Base-by-base conservation (phyloP, 169 alveolate genomes). In the Cryptosporidium andersoni region DNA sequence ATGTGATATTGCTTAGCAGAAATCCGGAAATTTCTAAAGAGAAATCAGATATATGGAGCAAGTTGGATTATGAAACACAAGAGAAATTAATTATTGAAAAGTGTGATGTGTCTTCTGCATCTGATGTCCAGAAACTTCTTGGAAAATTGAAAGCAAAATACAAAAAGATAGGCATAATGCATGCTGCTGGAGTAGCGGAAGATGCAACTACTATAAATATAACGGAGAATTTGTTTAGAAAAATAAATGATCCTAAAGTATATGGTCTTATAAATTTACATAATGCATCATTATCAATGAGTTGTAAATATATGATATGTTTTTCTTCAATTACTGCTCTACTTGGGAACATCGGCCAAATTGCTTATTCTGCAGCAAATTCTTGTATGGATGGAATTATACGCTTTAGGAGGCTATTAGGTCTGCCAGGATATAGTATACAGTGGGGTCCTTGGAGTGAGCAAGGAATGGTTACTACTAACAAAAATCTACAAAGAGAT, bases 371-470 rank as follows among this genome's bases (percentile, higher is more conserved):
- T 9, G 81, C 53, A 25, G 88, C 88, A 25, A 81, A 81, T 47
- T 81, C 88, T 3, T 45, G 45, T 8, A 12, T 81, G 34, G 88
- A 81, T 47, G 34, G 74, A 16, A 65, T 81, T 25, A 81, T 81
- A 47, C 64, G 49, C 2, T 81, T 45, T 51, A 65, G 88, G 56
- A 65, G 60, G 6, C 14, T n/a, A n/a, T 4, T 81, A 7, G 88
- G 88, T 43, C 14, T 62, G 6, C 4, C 67, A 0, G 88, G 88
- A 14, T 42, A 40, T 37, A 81, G 88, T 37, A 34, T 81, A 65
- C 88, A 81, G 49, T 81, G 88, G 88, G 88, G 88, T 53, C 68
- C 88, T 16, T 81, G 88, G 88, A 63, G 66, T 25, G 80, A 81
- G 60, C 88, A 81, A 60, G 88, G 88, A 14, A 81, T 81, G 88